Percentiles rank a stretch among this genome's conserved stretches.
These are phyloP conservation scores for Mycena floridula DNA, from an alignment of 768 basidiomycete genomes.

Conservation along the genomic window DNA sequence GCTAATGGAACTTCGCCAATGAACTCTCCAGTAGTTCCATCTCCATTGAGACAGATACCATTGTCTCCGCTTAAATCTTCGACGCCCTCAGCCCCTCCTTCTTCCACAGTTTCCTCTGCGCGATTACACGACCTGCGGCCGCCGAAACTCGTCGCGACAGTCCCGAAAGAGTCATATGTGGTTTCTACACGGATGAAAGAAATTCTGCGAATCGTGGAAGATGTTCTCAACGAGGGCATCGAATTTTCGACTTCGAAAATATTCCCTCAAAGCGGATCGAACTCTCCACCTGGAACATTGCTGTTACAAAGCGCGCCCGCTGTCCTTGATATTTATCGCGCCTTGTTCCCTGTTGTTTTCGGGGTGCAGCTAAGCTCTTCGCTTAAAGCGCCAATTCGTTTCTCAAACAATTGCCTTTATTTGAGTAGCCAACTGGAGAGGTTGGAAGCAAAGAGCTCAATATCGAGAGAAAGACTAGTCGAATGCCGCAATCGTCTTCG, in stretches of 20 bases:
- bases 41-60: no score
- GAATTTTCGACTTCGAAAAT: slow-evolving; percentile 54
- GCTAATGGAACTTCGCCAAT: slow-evolving; percentile 25
- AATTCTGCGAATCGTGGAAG: slow-evolving; percentile 51
- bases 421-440: slow-evolving; percentile 48
- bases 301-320: slow-evolving; percentile 58
- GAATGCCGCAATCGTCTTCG: slow-evolving; percentile 48
- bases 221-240: slow-evolving; percentile 60
- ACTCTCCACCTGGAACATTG: slow-evolving; percentile 40
- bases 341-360: slow-evolving; percentile 67
- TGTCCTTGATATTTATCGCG: slow-evolving; percentile 73
- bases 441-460: slow-evolving; percentile 21
- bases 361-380: slow-evolving; percentile 36
- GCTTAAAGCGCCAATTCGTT: slow-evolving; percentile 58
- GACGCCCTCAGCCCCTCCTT: slow-evolving; percentile 12
- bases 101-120: slow-evolving; percentile 13
- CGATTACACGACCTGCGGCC: slow-evolving; percentile 20
- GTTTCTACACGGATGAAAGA: slow-evolving; percentile 54
- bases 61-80: neutral
- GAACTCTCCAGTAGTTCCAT: slow-evolving; percentile 12
- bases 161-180: slow-evolving; percentile 48
- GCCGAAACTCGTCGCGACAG: slow-evolving; percentile 13
- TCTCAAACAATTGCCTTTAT: slow-evolving; percentile 78
- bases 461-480: slow-evolving; percentile 38
- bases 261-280: slow-evolving; percentile 27